Percentiles rank a stretch among this genome's conserved stretches.
Conservation (phyloP, 2,329 filamentous ascomycete genomes). For the Periconia sp. region DNA sequence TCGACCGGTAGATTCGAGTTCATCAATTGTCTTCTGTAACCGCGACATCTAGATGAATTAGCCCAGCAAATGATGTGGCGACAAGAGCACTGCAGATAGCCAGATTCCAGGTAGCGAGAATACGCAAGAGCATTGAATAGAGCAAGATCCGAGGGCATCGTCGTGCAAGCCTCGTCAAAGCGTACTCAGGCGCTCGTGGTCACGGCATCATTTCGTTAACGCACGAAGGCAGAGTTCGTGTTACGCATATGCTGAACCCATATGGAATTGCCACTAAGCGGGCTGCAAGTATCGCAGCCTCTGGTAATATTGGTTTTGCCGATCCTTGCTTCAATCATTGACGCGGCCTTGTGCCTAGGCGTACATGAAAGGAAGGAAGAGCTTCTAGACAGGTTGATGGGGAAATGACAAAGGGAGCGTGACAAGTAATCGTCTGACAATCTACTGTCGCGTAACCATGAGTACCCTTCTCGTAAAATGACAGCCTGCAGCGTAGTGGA, state of each 20-base stretch:
- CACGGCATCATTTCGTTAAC: constrained; percentile 18
- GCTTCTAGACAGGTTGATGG: background rate
- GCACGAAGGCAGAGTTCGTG: constrained; percentile 24
- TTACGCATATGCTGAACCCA: constrained; percentile 13
- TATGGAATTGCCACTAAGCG: background rate
- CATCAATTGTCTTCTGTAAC: constrained; percentile 12
- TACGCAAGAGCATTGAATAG: no score
- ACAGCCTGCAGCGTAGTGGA: no score
- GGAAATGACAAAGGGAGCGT: constrained; percentile 3
- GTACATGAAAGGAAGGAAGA: no score
- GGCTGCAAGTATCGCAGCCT: constrained; percentile 1
- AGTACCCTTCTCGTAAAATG: background rate
- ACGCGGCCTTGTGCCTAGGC: background rate
- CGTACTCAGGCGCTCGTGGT: constrained; percentile 14
- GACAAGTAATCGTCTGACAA: constrained; percentile 4
- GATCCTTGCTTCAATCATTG: background rate
- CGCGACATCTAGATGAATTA: constrained; percentile 7
- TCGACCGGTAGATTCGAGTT: constrained; percentile 8
- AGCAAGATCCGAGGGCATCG: constrained; percentile 8
- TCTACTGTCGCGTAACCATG: constrained; percentile 4
- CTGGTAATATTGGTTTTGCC: constrained; percentile 2
- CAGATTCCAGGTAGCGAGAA: no score
- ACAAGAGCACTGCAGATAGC: no score
- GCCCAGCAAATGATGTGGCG: no score
- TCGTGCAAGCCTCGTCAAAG: constrained; percentile 20